Base-by-base conservation (phyloP, 768 basidiomycete species). In the Trichaptum fuscoviolaceum region DNA sequence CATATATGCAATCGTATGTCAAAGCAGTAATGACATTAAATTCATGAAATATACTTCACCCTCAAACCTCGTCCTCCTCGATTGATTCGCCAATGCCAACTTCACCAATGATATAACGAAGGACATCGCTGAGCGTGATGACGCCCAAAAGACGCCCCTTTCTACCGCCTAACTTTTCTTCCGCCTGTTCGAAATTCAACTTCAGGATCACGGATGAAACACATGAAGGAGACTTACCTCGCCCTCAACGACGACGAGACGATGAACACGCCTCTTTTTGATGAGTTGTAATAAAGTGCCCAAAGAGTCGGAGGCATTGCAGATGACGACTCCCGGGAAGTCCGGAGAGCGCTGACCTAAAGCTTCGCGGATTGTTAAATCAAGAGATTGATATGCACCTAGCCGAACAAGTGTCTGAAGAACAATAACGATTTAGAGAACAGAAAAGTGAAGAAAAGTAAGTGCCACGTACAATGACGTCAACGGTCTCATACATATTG, bases 401-500 rank as follows among this genome's bases (percentile, higher is more conserved):
- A 94, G 84, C 52, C 95, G 89, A 58, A 99, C 95, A 30, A 99
- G 88, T 7, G 95, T 97, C 95, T 99, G 73, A 5, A n/a, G 34
- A 60, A 25, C 57, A 61, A 18, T 20, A 35, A 63, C 63, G 61
- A 59, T n/a, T 60, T 35, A 58, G 62, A 69, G 57, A 30, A 36
- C 34, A 61, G 5, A 34, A 9, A 5, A 9, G 7, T 58, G 25
- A 61, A 61, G 59, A 35, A n/a, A 18, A 57, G 57, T 52, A 4
- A n/a, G n/a, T 52, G 42, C 42, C 24, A 83, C 90, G 72, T 77
- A 97, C 96, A 68, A 99, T 96, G 63, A 99, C 96, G 81, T 99
- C 97, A 25, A 99, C 97, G 6, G 97, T 98, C 78, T 99, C 97
- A 75, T 98, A 99, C 62, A 99, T 78, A 74, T 99, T 96, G 69